phyloP scores from a whole-genome alignment of 805 yeast genomes.

The Starmerella powellii region DNA sequence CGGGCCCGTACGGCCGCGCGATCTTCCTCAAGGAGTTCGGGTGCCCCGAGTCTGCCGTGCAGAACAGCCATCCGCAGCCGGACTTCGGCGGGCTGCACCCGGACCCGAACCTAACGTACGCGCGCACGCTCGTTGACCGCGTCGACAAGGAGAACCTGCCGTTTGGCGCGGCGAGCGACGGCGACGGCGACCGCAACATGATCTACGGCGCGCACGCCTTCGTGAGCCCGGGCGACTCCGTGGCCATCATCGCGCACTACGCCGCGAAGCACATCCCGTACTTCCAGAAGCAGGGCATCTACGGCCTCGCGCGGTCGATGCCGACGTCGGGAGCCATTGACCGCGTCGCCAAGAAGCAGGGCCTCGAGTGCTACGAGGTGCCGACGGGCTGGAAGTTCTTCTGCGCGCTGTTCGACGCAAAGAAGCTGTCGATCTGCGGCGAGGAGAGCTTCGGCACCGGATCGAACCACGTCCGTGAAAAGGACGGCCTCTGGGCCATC shows the following conservation, averaged over 20 bases:
- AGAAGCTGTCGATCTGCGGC: slow-evolving; percentile 90
- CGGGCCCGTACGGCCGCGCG: slow-evolving; percentile 88
- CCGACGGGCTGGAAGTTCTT: slow-evolving; percentile 99
- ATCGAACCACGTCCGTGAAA: slow-evolving; percentile 91
- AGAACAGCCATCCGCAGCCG: slow-evolving; percentile 66
- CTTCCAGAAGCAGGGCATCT: slow-evolving; percentile 69
- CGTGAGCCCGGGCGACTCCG: slow-evolving; percentile 97
- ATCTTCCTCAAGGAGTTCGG: slow-evolving; percentile 80
- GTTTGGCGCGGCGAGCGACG: slow-evolving; percentile 98
- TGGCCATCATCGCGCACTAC: slow-evolving; percentile 92
- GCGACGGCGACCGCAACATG: slow-evolving; percentile 98
- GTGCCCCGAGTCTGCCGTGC: slow-evolving; percentile 54
- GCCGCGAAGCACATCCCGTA: slow-evolving; percentile 80
- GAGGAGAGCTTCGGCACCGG: slow-evolving; percentile 98
- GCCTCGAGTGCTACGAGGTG: slow-evolving; percentile 73
- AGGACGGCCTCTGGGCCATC: slow-evolving; percentile 96
- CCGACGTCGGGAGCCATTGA: slow-evolving; percentile 94
- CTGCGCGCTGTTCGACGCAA: slow-evolving; percentile 88
- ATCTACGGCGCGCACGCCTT: slow-evolving; percentile 89
- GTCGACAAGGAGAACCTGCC: slow-evolving; percentile 77
- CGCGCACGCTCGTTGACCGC: slow-evolving; percentile 67
- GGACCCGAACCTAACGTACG: slow-evolving; percentile 94
- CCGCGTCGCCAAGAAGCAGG: slow-evolving; percentile 69
- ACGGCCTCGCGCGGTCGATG: slow-evolving; percentile 94
- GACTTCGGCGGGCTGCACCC: slow-evolving; percentile 98